These are phyloP conservation scores for Fusarium xyrophilum DNA, from an alignment of 2,329 filamentous ascomycete genomes.

Conservation along the genomic window DNA sequence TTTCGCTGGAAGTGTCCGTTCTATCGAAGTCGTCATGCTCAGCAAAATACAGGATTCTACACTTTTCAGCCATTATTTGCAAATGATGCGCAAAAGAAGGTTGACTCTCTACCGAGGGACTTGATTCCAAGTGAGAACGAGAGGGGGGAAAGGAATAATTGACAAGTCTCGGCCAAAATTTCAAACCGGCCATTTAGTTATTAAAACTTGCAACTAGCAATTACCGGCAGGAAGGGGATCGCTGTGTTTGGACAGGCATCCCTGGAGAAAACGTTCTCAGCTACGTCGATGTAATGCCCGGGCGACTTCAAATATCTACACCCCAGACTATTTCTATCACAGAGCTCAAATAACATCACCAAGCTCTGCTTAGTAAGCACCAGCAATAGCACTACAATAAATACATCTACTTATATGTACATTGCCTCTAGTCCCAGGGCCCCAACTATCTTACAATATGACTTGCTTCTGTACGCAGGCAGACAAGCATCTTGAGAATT, in stretches of 20 bases:
- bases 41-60: slow-evolving; percentile 44
- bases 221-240: neutral
- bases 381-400: too few species aligned
- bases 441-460: too few species aligned
- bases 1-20: neutral
- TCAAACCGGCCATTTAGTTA: neutral
- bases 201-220: neutral
- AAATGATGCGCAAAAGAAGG: slow-evolving; percentile 26
- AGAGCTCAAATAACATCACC: neutral
- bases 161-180: neutral
- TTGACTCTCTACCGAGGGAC: slow-evolving; percentile 23
- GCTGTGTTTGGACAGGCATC: neutral
- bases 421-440: too few species aligned
- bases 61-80: slow-evolving; percentile 49
- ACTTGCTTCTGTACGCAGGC: too few species aligned
- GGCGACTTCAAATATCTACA: neutral
- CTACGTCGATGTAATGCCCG: neutral
- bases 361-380: neutral
- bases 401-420: too few species aligned
- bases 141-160: neutral
- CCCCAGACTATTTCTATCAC: neutral
- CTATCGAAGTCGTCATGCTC: neutral
- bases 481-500: too few species aligned
- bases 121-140: too few species aligned
- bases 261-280: neutral